Evolutionary conservation across 2,329 filamentous ascomycete genomes (phyloP).

Genomic region (Trichoderma sp.): DNA sequence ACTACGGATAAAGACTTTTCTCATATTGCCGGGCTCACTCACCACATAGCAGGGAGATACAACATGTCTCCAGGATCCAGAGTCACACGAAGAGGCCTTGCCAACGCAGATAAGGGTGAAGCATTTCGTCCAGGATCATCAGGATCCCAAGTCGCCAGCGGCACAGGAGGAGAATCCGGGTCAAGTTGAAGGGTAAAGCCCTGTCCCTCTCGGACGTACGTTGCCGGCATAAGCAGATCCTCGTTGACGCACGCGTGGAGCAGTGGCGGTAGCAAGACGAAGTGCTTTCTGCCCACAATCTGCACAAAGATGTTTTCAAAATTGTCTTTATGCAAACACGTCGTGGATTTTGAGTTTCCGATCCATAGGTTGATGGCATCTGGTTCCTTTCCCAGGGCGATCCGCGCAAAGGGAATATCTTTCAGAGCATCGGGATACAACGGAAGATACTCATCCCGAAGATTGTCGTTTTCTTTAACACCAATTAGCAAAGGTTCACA

Average conservation of each 20-base stretch:
- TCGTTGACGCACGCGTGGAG: slow-evolving; percentile 70
- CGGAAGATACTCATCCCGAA: slow-evolving; percentile 66
- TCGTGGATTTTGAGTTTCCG: slow-evolving; percentile 67
- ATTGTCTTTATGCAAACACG: slow-evolving; percentile 76
- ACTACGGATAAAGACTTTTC: neutral
- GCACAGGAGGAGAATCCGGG: slow-evolving; percentile 44
- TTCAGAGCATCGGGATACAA: slow-evolving; percentile 63
- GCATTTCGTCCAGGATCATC: slow-evolving; percentile 50
- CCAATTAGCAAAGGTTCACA: neutral
- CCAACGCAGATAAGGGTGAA: slow-evolving; percentile 59
- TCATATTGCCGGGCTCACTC: slow-evolving; percentile 26
- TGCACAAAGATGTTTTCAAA: slow-evolving; percentile 87
- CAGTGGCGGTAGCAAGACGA: slow-evolving; percentile 69
- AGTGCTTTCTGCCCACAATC: slow-evolving; percentile 69
- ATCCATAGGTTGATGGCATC: slow-evolving; percentile 85
- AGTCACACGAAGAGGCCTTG: slow-evolving; percentile 63
- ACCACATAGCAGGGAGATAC: slow-evolving; percentile 80
- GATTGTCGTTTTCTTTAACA: slow-evolving; percentile 70
- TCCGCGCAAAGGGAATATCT: slow-evolving; percentile 68
- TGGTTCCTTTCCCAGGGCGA: slow-evolving; percentile 63
- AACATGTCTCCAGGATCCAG: slow-evolving; percentile 74
- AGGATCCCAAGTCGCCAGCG: slow-evolving; percentile 75
- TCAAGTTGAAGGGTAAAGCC: slow-evolving; percentile 37
- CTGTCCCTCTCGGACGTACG: slow-evolving; percentile 48
- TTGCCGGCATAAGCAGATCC: slow-evolving; percentile 52